A percentile compares a stretch with the other conserved stretches of the same genome.
phyloP scores from a whole-genome alignment of 2,329 filamentous ascomycete species.

The Leptosphaerulina australis region DNA sequence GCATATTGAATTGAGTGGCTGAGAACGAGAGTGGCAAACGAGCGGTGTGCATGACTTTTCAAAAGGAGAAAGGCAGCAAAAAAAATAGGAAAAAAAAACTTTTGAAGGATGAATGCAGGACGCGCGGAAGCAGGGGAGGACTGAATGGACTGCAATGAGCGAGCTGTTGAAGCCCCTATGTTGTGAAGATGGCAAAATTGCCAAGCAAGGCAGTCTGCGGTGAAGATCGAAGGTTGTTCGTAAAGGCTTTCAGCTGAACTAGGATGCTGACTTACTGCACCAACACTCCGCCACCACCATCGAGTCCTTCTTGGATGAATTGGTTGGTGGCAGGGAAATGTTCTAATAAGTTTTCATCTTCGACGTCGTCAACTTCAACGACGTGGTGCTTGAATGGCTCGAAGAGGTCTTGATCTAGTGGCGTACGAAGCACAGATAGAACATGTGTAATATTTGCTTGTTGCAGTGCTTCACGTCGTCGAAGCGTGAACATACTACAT shows the following conservation, averaged over 20 bases:
- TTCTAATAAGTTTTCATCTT: conserved; percentile 83
- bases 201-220: conserved; percentile 37
- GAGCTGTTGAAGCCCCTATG: conserved; percentile 19
- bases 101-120: conserved; percentile 24
- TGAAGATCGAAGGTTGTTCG: conserved; percentile 39
- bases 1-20: conserved; percentile 43
- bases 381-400: conserved; percentile 72
- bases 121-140: conserved; percentile 28
- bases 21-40: conserved; percentile 41
- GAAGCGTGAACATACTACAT: conserved; percentile 76
- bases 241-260: conserved; percentile 44
- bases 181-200: conserved; percentile 43
- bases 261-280: conserved; percentile 70
- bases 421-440: conserved; percentile 77
- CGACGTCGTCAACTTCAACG: conserved; percentile 88
- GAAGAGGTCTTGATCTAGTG: conserved; percentile 62
- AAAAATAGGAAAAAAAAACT: conserved; percentile 20
- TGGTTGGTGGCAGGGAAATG: conserved; percentile 78
- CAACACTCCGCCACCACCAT: conserved; percentile 65
- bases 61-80: conserved; percentile 25
- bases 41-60: conserved; percentile 41
- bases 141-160: conserved; percentile 7
- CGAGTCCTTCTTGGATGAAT: conserved; percentile 81
- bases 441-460: conserved; percentile 85
- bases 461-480: conserved; percentile 71